phyloP scores from a whole-genome alignment of 1,284 basidiomycete genomes.

The Leccinum pallidistipes region DNA sequence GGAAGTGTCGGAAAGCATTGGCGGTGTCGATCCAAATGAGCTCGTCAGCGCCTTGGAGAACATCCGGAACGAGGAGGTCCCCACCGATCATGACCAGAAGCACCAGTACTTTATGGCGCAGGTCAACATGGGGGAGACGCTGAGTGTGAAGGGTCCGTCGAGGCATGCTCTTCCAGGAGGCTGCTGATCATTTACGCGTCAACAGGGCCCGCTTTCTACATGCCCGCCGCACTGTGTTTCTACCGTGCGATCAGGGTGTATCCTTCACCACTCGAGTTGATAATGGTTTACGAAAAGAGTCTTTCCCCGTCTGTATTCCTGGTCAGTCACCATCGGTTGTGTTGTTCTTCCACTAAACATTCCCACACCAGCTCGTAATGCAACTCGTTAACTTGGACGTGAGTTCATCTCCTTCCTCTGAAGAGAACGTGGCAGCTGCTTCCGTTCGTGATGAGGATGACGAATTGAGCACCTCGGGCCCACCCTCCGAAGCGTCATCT shows the following conservation, averaged over 20 bases:
- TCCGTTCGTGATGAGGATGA: slow-evolving; percentile 43
- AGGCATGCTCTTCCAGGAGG: background rate
- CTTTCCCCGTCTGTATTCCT: slow-evolving; percentile 87
- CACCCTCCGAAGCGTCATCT: slow-evolving; percentile 79
- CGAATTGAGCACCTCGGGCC: slow-evolving; percentile 61
- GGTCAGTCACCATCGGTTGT: slow-evolving; percentile 40
- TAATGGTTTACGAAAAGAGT: slow-evolving; percentile 92
- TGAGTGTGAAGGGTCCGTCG: slow-evolving; percentile 71
- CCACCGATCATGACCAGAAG: slow-evolving; percentile 68
- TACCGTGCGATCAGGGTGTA: slow-evolving; percentile 94
- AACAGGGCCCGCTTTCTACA: slow-evolving; percentile 74
- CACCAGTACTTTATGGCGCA: slow-evolving; percentile 92
- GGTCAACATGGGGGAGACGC: slow-evolving; percentile 85
- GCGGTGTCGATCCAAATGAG: slow-evolving; percentile 48
- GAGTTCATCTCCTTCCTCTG: slow-evolving; percentile 58
- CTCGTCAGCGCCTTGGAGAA: slow-evolving; percentile 61
- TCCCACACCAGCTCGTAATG: slow-evolving; percentile 67
- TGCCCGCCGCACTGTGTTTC: slow-evolving; percentile 87
- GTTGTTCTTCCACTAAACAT: slow-evolving; percentile 1
- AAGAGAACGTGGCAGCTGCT: slow-evolving; percentile 30
- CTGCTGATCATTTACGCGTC: slow-evolving; percentile 3
- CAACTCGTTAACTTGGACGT: slow-evolving; percentile 88
- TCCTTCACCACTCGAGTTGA: slow-evolving; percentile 89
- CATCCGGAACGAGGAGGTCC: slow-evolving; percentile 65
- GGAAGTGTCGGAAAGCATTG: slow-evolving; percentile 39